Base-by-base conservation (phyloP, 2,329 filamentous ascomycete genomes). In the Pseudogymnoascus sp. region DNA sequence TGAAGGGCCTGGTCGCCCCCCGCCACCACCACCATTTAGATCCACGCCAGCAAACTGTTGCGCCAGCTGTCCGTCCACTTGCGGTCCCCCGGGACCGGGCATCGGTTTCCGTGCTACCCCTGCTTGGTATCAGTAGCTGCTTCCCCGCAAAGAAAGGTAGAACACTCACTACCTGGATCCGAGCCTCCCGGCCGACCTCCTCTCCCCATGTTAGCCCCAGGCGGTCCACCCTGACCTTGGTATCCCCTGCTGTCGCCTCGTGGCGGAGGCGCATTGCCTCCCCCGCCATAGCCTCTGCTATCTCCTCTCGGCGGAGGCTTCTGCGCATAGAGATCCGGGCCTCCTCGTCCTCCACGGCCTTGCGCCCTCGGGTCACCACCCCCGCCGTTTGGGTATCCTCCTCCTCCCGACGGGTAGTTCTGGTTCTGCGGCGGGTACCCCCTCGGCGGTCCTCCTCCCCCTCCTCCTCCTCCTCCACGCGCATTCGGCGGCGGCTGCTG, bases 21-120 rank as follows among this genome's bases (percentile, higher is more conserved):
- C 70, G 8, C 69, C 67, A n/a, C 67, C 70, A 10, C 69, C 67
- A 47, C 67, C 70, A 65, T 72, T 68, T 65, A 67, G 66, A 64
- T 70, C 67, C 38, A 62, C 28, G 21, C 38, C 38, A 7, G 28
- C 23, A 23, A 47, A 47, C 33, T 62, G 61, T 31, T 62, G 61
- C 17, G 35, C 28, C 40, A 69, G 67, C 65, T 71, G 70, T 19
- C 44, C 44, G 15, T 40, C 57, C 8, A 21, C 57, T 60, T 23
- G 19, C 26, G 31, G 26, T n/a, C 21, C 31, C n/a, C 36, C 31
- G 2, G 31, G 57, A 6, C 57, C 36, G n/a, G 57, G 13, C 57
- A 40, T 35, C 11, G 17, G 11, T 15, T 60, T 60, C 21, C 57
- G 31, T 2, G n/a, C 57, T 2, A 15, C 17, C 17, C 57, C 31